phyloP scores from a whole-genome alignment of 148 eudicot genomes.

The Fagopyrum tataricum region DNA sequence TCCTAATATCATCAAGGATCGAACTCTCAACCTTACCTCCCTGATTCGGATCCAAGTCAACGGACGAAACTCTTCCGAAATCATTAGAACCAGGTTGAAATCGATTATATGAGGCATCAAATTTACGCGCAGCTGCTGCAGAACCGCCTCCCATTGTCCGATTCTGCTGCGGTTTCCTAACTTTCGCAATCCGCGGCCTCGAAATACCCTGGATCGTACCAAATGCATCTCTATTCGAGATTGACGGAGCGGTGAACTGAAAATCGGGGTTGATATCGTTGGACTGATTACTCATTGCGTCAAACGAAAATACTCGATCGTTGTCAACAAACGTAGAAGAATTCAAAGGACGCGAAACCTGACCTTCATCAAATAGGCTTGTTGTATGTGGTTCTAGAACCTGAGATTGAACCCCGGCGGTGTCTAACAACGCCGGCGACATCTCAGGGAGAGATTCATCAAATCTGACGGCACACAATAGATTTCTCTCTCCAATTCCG shows the following conservation, averaged over 20 bases:
- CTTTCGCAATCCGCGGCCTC: conserved; percentile 43
- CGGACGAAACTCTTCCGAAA: conserved; percentile 21
- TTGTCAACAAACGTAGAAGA: conserved; percentile 20
- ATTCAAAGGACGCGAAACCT: conserved; percentile 17
- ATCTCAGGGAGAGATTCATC: conserved; percentile 27
- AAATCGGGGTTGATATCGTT: conserved; percentile 18
- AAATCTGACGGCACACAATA: conserved; percentile 12
- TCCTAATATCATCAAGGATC: conserved; percentile 36
- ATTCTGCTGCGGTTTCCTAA: conserved; percentile 32
- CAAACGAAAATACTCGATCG: conserved; percentile 14
- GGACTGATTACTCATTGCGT: conserved; percentile 25
- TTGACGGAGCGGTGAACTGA: conserved; percentile 33
- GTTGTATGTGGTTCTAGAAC: conserved; percentile 15
- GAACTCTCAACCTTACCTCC: conserved; percentile 22
- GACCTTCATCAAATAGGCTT: conserved; percentile 19
- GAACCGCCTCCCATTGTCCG: conserved; percentile 24
- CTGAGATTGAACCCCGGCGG: conserved; percentile 16
- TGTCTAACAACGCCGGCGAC: conserved; percentile 38
- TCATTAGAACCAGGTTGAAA: conserved; percentile 29
- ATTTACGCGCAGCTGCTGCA: conserved; percentile 23
- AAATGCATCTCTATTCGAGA: conserved; percentile 24
- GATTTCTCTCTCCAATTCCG: neutral
- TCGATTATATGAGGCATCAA: conserved; percentile 42
- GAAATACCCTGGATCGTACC: conserved; percentile 33
- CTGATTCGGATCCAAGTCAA: conserved; percentile 20